Percentiles rank a stretch among this genome's conserved stretches.
phyloP scores from a whole-genome alignment of 495 filamentous ascomycete species.

The Penicillium longicatenatum region DNA sequence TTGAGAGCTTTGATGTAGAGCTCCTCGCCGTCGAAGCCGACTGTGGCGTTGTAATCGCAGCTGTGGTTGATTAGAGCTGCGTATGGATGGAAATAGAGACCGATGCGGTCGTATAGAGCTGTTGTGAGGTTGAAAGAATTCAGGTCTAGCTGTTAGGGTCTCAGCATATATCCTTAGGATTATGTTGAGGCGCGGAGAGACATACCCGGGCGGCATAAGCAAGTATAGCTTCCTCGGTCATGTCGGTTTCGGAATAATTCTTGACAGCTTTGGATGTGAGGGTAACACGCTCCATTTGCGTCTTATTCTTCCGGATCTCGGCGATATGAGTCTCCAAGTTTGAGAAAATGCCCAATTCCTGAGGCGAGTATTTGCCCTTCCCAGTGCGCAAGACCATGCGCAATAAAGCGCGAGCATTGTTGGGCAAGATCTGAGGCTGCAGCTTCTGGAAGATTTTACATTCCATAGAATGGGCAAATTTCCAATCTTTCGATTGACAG shows the following conservation, averaged over 20 bases:
- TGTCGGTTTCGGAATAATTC: conserved; percentile 48
- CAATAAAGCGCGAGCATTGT: conserved; percentile 56
- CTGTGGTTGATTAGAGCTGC: conserved; percentile 68
- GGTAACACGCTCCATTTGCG: conserved; percentile 49
- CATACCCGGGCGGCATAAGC: conserved; percentile 47
- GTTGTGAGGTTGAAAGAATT: conserved; percentile 66
- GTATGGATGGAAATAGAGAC: conserved; percentile 60
- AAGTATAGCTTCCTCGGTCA: conserved; percentile 41
- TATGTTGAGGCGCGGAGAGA: not conserved
- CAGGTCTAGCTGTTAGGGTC: conserved; percentile 31
- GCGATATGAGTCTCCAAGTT: conserved; percentile 51
- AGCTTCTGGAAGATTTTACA: conserved; percentile 55
- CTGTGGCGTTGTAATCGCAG: conserved; percentile 66
- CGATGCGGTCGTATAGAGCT: conserved; percentile 58
- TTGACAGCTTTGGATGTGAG: conserved; percentile 57
- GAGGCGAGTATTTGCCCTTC: conserved; percentile 32
- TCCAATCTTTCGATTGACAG: conserved; percentile 66
- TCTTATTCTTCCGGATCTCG: conserved; percentile 39
- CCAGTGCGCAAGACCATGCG: conserved; percentile 50
- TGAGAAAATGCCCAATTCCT: conserved; percentile 44
- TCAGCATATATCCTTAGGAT: not conserved
- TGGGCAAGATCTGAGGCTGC: conserved; percentile 53
- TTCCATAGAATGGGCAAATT: conserved; percentile 58
- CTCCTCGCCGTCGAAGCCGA: conserved; percentile 59
- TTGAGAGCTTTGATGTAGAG: conserved; percentile 48